Evolutionary conservation across 2,329 filamentous ascomycete genomes (phyloP).

Genomic region (Aspergillus carbonarius): DNA sequence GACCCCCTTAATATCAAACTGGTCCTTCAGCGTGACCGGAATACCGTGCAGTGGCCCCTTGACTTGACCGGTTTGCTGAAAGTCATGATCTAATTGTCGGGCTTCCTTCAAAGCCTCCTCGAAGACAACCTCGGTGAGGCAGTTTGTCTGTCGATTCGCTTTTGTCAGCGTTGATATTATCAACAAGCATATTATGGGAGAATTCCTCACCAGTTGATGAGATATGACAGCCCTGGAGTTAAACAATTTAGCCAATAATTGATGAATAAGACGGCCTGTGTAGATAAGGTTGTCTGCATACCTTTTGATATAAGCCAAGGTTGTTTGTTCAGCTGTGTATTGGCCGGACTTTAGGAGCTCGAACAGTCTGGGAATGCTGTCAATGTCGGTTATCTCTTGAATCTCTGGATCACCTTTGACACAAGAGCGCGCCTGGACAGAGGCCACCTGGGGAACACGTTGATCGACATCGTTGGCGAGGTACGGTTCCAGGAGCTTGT

Average conservation of each 20-base stretch:
- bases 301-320: conserved; percentile 35
- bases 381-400: conserved; percentile 34
- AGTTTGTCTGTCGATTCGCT: conserved; percentile 32
- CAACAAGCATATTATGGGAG: not conserved
- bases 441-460: conserved; percentile 23
- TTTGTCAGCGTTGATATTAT: not conserved
- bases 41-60: conserved; percentile 56
- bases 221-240: conserved; percentile 27
- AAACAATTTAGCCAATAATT: not conserved
- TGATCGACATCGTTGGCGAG: conserved; percentile 25
- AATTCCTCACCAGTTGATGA: conserved; percentile 27
- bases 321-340: conserved; percentile 31
- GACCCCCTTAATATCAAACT: conserved; percentile 59
- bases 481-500: conserved; percentile 30
- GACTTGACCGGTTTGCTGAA: conserved; percentile 34
- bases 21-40: conserved; percentile 60
- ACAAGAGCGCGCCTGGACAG: conserved; percentile 25
- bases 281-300: conserved; percentile 10
- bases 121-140: conserved; percentile 38
- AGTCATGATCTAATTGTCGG: conserved; percentile 29
- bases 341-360: conserved; percentile 22
- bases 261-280: no score
- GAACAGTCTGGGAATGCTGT: conserved; percentile 24
- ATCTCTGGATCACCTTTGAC: conserved; percentile 21
- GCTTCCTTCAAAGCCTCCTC: conserved; percentile 35